Evolutionary conservation across 2,329 filamentous ascomycete genomes (phyloP).

Genomic region (Epichloe gansuensis): DNA sequence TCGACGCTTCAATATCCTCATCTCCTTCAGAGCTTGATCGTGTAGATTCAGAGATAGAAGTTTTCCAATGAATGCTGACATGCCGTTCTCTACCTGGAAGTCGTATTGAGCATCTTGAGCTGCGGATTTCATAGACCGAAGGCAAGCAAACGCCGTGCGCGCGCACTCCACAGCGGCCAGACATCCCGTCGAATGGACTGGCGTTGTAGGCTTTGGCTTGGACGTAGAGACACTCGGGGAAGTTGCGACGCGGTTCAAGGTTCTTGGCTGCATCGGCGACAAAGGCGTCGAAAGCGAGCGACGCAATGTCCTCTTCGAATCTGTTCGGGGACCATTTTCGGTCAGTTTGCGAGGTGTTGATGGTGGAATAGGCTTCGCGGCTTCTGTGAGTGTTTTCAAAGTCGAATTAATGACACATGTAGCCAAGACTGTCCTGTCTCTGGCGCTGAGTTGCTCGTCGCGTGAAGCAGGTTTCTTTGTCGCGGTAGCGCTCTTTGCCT

Average conservation of each 20-base stretch:
- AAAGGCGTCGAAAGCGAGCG: slow-evolving; percentile 47
- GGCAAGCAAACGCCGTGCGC: slow-evolving; percentile 51
- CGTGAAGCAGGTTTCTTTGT: slow-evolving; percentile 10
- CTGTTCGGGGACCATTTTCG: slow-evolving; percentile 21
- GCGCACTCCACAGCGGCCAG: slow-evolving; percentile 56
- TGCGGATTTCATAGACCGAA: slow-evolving; percentile 45
- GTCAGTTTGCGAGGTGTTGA: slow-evolving; percentile 22
- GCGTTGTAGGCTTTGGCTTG: slow-evolving; percentile 16
- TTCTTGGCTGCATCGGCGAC: slow-evolving; percentile 48
- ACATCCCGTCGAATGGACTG: slow-evolving; percentile 29
- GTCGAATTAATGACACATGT: slow-evolving; percentile 62
- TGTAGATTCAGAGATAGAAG: slow-evolving; percentile 52
- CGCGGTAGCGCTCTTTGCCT: slow-evolving; percentile 12
- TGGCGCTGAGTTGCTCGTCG: slow-evolving; percentile 21
- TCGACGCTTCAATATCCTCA: slow-evolving; percentile 52
- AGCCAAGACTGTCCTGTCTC: slow-evolving; percentile 54
- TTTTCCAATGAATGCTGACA: slow-evolving; percentile 56
- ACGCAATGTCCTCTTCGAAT: slow-evolving; percentile 31
- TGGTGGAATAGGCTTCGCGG: slow-evolving; percentile 37
- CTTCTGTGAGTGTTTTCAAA: slow-evolving; percentile 57
- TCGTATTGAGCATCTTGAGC: slow-evolving; percentile 43
- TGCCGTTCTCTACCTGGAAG: slow-evolving; percentile 61
- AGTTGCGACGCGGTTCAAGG: slow-evolving; percentile 47
- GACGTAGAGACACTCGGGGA: slow-evolving; percentile 32
- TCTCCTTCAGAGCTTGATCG: slow-evolving; percentile 56